Percentiles rank a stretch among this genome's conserved stretches.
These are phyloP conservation scores for Aspergillus cavernicola DNA, from an alignment of 495 filamentous ascomycete species.

Conservation along the genomic window DNA sequence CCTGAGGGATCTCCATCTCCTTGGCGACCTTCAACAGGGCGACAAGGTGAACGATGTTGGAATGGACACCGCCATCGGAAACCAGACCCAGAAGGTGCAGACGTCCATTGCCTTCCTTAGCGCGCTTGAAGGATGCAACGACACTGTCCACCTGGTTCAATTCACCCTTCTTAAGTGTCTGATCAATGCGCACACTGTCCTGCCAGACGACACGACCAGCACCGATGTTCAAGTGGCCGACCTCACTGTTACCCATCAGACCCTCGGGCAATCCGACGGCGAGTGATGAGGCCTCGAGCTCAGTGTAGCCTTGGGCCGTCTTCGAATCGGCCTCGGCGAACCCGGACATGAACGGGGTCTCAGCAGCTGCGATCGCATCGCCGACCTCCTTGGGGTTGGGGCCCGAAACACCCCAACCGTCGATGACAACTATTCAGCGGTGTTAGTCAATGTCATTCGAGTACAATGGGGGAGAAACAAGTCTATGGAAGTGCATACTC, in stretches of 20 bases:
- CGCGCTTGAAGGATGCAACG: conserved; percentile 69
- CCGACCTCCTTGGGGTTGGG: conserved; percentile 74
- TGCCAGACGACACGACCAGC: conserved; percentile 98
- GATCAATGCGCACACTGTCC: conserved; percentile 97
- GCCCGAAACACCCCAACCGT: conserved; percentile 92
- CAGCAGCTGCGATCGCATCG: conserved; percentile 89
- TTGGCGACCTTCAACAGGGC: conserved; percentile 85
- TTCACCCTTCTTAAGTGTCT: conserved; percentile 85
- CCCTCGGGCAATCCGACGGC: conserved; percentile 95
- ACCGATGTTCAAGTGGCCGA: conserved; percentile 97
- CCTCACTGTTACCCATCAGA: conserved; percentile 98
- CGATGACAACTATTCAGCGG: conserved; percentile 74
- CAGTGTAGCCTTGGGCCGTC: conserved; percentile 72
- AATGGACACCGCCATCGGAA: conserved; percentile 94
- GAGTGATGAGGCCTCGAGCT: conserved; percentile 91
- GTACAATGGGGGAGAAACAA: conserved; percentile 11
- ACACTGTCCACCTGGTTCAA: conserved; percentile 75
- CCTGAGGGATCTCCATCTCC: conserved; percentile 77
- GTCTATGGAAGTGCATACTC: conserved; percentile 54
- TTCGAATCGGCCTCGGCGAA: conserved; percentile 60
- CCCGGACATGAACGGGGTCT: conserved; percentile 87
- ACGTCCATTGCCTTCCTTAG: conserved; percentile 84
- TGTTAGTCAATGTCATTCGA: conserved; percentile 21
- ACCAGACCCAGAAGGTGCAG: conserved; percentile 88
- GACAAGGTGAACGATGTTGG: conserved; percentile 89